Conservation (phyloP, 345 rosid genomes). For the Microthlaspi erraticum region DNA sequence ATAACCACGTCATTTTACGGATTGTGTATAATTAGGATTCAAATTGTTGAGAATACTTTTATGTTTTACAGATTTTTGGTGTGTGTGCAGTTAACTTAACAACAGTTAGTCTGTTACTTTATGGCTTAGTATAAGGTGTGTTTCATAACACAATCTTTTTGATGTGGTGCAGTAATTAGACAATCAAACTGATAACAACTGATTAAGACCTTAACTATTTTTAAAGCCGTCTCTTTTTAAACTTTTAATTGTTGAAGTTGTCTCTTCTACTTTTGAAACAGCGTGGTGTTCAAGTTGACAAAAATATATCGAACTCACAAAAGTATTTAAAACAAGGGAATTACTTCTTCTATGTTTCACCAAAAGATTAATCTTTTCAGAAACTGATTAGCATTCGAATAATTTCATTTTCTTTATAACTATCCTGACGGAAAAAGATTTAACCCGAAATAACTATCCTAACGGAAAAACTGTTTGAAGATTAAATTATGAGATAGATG, state of each 20-base stretch:
- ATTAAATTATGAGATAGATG: neutral
- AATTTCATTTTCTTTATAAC: slow-evolving; percentile 3
- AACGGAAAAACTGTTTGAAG: slow-evolving; percentile 32
- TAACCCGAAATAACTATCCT: slow-evolving; percentile 28
- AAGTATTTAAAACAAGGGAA: neutral
- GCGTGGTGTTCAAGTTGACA: slow-evolving; percentile 2
- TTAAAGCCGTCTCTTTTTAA: neutral
- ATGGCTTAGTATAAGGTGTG: too few species aligned
- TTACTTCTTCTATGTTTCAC: neutral
- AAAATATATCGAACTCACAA: neutral
- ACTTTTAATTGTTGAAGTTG: slow-evolving; percentile 3
- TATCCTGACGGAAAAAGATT: neutral
- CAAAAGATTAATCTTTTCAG: neutral
- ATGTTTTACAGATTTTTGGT: too few species aligned
- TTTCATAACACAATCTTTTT: too few species aligned
- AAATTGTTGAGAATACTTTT: neutral
- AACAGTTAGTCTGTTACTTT: too few species aligned
- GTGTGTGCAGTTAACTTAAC: too few species aligned
- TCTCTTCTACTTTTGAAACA: slow-evolving; percentile 22
- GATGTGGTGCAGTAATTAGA: neutral
- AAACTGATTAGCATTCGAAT: slow-evolving; percentile 17
- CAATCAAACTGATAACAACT: neutral
- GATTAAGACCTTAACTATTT: slow-evolving; percentile 11
- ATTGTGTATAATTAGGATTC: neutral
- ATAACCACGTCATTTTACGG: neutral